Base-by-base conservation (phyloP, 2,329 filamentous ascomycete species). In the Fusarium miscanthi region DNA sequence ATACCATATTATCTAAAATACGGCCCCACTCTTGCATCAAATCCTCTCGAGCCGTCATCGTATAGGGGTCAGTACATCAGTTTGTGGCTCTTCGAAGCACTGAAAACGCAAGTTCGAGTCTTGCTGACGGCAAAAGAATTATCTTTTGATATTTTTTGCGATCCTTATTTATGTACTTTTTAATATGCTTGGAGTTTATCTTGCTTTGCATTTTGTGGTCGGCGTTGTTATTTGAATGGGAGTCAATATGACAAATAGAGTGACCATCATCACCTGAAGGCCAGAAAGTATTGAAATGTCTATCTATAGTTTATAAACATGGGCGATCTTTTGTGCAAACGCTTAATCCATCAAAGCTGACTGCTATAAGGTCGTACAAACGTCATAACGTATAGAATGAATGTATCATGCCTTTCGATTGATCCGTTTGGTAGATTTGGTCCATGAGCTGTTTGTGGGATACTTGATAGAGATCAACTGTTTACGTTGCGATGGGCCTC, bases 81-180 rank as follows among this genome's bases (percentile, higher is more conserved):
- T 72, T 72, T 72, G 69, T 72, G 70, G 70, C 52, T 66, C 40
- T 56, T 62, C 42, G 60, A 72, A 72, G 60, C 70, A 72, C 70
- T 72, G 70, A 72, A 72, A 73, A 72, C 70, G 70, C 70, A 72
- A 72, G 70, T 73, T 72, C 70, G 70, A 72, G 70, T 72, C 69
- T 72, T 72, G 70, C 70, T 72, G 70, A 72, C 70, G 70, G 70
- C 69, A 72, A 35, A 27, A 5, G 5, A 56, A 16, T 66, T 30
- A 21, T 42, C 11, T 73, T 72, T 73, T 59, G 56, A 9, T 0
- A 10, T 25, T 57, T 58, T 42, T 59, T 57, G 6, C 8, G 3
- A 30, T 5, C 11, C 3, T 14, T 1, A 1, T 30, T 2, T 2
- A 3, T 19, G 1, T 7, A 1, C 8, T 19, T 16, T 21, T 31